phyloP scores from a whole-genome alignment of 352 stramenopile species.

The Blastocystis sp. region DNA sequence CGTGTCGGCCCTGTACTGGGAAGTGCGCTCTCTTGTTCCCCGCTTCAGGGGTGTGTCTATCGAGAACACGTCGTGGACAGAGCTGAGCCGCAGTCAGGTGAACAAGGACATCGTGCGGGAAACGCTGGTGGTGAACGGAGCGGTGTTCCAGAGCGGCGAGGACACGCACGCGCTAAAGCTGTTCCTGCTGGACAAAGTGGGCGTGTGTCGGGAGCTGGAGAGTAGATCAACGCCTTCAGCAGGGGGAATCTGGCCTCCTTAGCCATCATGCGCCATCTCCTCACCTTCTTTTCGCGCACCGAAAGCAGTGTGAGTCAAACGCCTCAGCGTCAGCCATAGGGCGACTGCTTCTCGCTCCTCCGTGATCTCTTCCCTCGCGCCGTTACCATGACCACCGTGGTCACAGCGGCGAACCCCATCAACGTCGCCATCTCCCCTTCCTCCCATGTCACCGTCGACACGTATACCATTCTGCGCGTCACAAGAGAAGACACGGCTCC shows the following conservation, averaged over 20 bases:
- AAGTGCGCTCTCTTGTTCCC: too few relatives aligned
- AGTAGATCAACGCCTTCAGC: constrained; percentile 21
- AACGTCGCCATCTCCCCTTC: neutral
- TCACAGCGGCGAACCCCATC: neutral
- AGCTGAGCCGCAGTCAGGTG: neutral
- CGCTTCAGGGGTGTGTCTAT: neutral
- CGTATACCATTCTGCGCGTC: neutral
- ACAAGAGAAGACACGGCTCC: neutral
- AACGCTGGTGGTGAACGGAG: constrained; percentile 1
- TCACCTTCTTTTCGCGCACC: neutral
- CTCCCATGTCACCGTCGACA: neutral
- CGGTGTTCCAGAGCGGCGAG: neutral
- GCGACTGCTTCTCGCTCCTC: constrained; percentile 6
- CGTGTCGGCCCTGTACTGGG: neutral
- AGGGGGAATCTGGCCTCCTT: neutral
- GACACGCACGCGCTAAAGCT: neutral
- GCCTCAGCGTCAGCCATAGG: neutral
- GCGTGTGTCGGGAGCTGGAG: neutral
- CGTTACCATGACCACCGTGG: neutral
- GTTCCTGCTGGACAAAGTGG: neutral
- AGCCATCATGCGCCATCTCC: constrained; percentile 22
- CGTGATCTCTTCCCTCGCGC: neutral
- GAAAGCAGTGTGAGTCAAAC: neutral
- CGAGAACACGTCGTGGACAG: neutral
- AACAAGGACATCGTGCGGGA: neutral